Conservation (phyloP, 2,329 filamentous ascomycete species). For the Pseudogymnoascus sp. region DNA sequence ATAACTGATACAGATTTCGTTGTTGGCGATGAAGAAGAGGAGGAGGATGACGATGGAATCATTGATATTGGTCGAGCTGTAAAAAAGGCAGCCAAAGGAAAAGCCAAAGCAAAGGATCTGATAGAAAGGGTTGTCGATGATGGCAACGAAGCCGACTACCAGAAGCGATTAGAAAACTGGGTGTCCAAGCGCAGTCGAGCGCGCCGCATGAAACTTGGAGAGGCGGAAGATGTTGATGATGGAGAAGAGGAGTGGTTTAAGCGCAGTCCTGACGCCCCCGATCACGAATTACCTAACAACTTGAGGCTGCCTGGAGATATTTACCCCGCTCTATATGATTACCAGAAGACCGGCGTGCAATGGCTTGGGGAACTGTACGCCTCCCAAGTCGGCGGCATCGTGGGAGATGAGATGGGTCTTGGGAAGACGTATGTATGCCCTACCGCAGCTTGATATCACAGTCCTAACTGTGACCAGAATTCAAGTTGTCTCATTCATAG, state of each 20-base stretch:
- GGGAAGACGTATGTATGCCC: constrained; percentile 61
- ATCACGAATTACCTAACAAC: constrained; percentile 63
- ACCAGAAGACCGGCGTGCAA: constrained; percentile 93
- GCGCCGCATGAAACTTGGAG: constrained; percentile 41
- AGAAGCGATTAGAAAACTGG: constrained; percentile 69
- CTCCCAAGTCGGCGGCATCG: constrained; percentile 84
- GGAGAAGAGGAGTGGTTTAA: constrained; percentile 68
- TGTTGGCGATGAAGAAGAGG: constrained; percentile 30
- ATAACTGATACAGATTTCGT: constrained; percentile 22
- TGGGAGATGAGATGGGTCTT: constrained; percentile 98
- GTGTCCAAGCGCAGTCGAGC: constrained; percentile 54
- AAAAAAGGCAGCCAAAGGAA: constrained; percentile 29
- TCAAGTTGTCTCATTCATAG: constrained; percentile 63
- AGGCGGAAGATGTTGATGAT: constrained; percentile 31
- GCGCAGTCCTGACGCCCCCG: constrained; percentile 74
- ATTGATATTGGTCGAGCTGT: constrained; percentile 31
- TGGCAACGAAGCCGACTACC: constrained; percentile 77
- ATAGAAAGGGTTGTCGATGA: constrained; percentile 57
- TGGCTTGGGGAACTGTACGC: constrained; percentile 92
- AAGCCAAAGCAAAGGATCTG: constrained; percentile 24
- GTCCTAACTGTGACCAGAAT: constrained; percentile 37
- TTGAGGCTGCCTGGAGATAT: constrained; percentile 87
- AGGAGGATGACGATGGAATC: constrained; percentile 33
- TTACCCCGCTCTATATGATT: constrained; percentile 85
- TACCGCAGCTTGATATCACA: not conserved